phyloP scores from a whole-genome alignment of 345 rosid genomes.

The Pistacia integerrima region DNA sequence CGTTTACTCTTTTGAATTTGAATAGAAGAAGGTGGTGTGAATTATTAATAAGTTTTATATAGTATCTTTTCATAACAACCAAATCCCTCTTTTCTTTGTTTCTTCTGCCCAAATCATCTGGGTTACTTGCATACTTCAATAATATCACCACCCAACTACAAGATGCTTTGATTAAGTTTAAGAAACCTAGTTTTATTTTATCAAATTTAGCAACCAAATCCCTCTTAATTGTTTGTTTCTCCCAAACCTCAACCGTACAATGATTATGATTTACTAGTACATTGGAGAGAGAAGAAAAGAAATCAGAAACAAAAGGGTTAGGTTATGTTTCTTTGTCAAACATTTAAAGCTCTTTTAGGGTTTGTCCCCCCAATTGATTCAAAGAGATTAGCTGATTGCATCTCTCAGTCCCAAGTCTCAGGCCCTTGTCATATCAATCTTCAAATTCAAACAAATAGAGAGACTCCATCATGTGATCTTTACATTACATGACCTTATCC shows the following conservation, averaged over 20 bases:
- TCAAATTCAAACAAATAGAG: not conserved
- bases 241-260: slow-evolving; percentile 17
- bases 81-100: not conserved
- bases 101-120: not conserved
- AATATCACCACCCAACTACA: not conserved
- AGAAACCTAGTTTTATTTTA: not conserved
- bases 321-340: slow-evolving; percentile 14
- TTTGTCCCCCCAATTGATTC: slow-evolving; percentile 13
- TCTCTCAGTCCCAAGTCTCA: not conserved
- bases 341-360: not conserved
- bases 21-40: not conserved
- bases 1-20: too few relatives aligned
- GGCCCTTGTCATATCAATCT: not conserved
- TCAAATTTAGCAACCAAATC: slow-evolving; percentile 22
- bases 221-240: not conserved
- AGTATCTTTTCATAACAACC: slow-evolving; percentile 10
- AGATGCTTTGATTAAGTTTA: not conserved
- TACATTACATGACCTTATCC: slow-evolving; percentile 2
- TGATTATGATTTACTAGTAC: slow-evolving; percentile 18
- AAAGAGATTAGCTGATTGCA: not conserved
- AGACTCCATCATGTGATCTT: not conserved
- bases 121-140: too few relatives aligned
- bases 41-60: not conserved
- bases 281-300: slow-evolving; percentile 8
- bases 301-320: not conserved